Evolutionary conservation across 2,329 filamentous ascomycete species (phyloP), one percentile per base, ranked within the genome.

Genomic region (Neofusicoccum ribis): DNA sequence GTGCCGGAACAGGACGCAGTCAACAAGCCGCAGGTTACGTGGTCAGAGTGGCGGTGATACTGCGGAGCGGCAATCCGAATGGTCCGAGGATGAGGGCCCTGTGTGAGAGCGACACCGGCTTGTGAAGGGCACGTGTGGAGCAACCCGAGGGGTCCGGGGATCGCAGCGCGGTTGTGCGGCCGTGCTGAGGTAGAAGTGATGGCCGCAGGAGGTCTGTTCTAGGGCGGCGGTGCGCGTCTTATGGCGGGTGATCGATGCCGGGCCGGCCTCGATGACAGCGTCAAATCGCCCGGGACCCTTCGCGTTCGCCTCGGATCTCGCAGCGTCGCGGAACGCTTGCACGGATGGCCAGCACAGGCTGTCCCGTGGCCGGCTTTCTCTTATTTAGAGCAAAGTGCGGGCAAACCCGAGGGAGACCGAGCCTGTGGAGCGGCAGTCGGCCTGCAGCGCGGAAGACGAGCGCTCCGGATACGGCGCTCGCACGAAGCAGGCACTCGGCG

Each of bases 31-130:
- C 31, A 49, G 51, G 63, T 43, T 56, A 64, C 63, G 63, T 64
- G 52, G 63, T 59, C 51, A 56, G 44, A 64, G 51, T 49, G 52
- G 52, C 63, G 63, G 51, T 54, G 51, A 59, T 59, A 50, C 51
- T 59, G 51, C 46, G 36, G 51, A 50, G 44, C 63, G 63, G 43
- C 31, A 46, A 27, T 11, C 49, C 62, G 44, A 41, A 23, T 27
- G 41, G 58, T 39, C 58, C 58, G 62, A 58, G 27, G 58, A 49
- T 41, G 59, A 27, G 34, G 39, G 17, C 11, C 31, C 27, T 27
- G 20, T 37, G 50, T 39, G 34, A 23, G 39, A 36, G 61, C 61
- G 61, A 64, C 37, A 47, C 41, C 61, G 61, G 61, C 60, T 64
- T 47, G 61, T 41, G 37, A 54, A 20, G 56, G 59, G 47, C 47